These are phyloP conservation scores for Elongisporangium anandrum DNA, from an alignment of 352 stramenopile species.

Conservation along the genomic window DNA sequence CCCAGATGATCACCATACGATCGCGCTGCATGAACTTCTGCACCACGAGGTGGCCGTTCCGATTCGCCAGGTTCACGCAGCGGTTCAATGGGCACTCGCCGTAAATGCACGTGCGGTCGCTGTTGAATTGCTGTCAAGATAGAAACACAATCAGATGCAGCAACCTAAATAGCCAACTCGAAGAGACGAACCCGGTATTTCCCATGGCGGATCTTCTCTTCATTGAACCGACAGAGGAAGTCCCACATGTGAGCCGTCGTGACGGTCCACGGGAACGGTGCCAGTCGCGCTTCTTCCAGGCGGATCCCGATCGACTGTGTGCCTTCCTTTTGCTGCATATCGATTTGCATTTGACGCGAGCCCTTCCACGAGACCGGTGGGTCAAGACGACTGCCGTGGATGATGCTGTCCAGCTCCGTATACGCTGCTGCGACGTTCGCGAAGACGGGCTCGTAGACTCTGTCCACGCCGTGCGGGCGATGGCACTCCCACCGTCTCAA, in stretches of 20 bases:
- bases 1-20: background rate
- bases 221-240: conserved; percentile 17
- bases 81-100: background rate
- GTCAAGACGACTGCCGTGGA: background rate
- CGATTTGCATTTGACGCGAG: background rate
- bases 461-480: background rate
- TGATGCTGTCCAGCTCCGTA: background rate
- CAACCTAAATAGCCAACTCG: too few species aligned
- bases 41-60: background rate
- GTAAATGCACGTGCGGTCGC: background rate
- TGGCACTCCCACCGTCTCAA: too few species aligned
- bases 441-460: background rate
- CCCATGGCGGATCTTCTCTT: conserved; percentile 10
- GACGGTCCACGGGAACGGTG: conserved; percentile 23
- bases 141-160: background rate
- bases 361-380: background rate
- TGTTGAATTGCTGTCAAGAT: background rate
- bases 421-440: background rate
- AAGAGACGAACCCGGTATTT: conserved; percentile 27
- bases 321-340: background rate
- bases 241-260: conserved; percentile 27
- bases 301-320: conserved; percentile 28
- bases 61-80: background rate
- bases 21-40: background rate
- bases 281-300: conserved; percentile 28